Evolutionary conservation across 257 asterid species (phyloP), one percentile per base, ranked within the genome.

Genomic region (Ilex asprella): DNA sequence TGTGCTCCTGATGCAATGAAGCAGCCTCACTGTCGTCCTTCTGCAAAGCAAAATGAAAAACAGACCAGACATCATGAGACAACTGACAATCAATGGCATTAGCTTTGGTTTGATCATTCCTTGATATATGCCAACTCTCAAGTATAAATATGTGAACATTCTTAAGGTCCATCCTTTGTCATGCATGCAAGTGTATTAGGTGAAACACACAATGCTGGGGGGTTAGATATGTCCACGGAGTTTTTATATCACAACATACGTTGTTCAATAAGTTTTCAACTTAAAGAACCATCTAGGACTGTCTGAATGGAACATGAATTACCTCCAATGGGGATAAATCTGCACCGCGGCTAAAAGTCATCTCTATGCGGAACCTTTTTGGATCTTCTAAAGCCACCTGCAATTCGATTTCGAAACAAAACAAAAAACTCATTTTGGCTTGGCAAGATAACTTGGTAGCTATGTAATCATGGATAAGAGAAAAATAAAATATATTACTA

Each of bases 251-350:
- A 35, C 8, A 35, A 35, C 8, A 35, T 35, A 8, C 41, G 0
- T 35, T 35, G 41, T 35, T 35, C 41, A 35, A 35, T 4, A 8
- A 3, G 41, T 35, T 35, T 35, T 8, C 5, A 35, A 35, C 41
- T 35, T 3, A 35, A 35, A 35, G 7, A 0, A 35, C 5, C 5
- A 35, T 35, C 41, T 8, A 35, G 8, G 41, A 8, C 7, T 35
- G 41, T 16, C 53, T 55, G 32, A 60, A 50, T 27, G 53, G 31
- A 55, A 39, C 30, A 61, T 7, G 27, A 16, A 30, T 72, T 85
- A 83, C 97, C 95, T 87, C 89, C 77, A 90, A 65, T 31, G 97
- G 97, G 43, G 93, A 87, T 76, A 87, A 82, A 75, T 90, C 97
- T 56, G 97, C 97, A 53, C 97, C 95, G 10, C 96, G 85, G 73